Percentiles rank a stretch among this genome's conserved stretches.
Conservation (phyloP, 73 alveolate species). For the Breviolum minutum region DNA sequence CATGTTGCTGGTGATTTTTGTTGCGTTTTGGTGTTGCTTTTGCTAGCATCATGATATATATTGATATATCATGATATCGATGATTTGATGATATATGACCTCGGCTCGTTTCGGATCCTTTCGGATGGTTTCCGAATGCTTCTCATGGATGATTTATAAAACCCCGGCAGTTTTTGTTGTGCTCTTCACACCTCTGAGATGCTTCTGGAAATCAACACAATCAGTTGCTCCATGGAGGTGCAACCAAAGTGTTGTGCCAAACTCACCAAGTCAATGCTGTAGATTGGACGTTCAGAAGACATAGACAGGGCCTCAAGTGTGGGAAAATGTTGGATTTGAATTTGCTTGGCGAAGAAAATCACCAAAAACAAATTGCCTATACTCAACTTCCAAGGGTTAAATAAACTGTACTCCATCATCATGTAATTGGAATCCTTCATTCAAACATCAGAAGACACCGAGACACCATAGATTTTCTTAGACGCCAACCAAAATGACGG, state of each 20-base stretch:
- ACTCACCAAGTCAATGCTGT: constrained; percentile 67
- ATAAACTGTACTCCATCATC: background rate
- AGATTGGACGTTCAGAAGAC: background rate
- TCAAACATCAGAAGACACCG: background rate
- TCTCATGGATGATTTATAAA: too few relatives aligned
- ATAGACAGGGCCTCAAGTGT: constrained; percentile 47
- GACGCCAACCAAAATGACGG: background rate
- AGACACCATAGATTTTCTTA: background rate
- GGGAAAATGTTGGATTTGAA: too few relatives aligned
- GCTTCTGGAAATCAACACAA: background rate
- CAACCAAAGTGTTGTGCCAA: constrained; percentile 31
- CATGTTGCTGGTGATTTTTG: too few relatives aligned
- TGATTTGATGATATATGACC: background rate
- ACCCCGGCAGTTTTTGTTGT: too few relatives aligned
- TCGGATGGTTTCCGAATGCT: background rate
- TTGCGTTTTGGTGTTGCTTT: too few relatives aligned
- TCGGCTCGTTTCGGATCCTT: background rate
- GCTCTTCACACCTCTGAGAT: background rate
- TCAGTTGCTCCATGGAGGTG: constrained; percentile 57
- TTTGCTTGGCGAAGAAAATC: background rate
- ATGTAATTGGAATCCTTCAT: too few relatives aligned
- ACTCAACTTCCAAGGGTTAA: background rate
- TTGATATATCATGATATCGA: background rate
- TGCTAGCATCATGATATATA: background rate
- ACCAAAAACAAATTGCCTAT: background rate